Evolutionary conservation across 2,329 filamentous ascomycete species (phyloP), one percentile per base, ranked within the genome.

Genomic region (Alternaria longipes): DNA sequence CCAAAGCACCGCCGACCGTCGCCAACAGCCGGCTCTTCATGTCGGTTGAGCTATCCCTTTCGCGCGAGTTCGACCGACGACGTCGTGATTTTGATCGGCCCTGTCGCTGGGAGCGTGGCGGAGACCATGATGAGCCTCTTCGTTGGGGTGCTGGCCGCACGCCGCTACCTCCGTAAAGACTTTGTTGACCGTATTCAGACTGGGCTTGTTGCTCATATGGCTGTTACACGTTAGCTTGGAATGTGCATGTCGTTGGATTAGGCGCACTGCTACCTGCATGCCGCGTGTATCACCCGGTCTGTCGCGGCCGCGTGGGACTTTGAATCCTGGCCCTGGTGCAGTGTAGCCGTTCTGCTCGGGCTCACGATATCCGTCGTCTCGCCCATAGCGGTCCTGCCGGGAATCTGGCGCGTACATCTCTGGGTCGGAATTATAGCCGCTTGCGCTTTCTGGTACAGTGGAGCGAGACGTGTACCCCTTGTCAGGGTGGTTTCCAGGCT

Each of bases 1-100:
- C 72, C 18, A 79, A 51, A 11, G 75, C 76, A 3, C 78, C 78
- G 30, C 75, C 67, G 1, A 78, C 60, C 0, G 71, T 72, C 3
- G 71, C 73, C 8, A 69, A 60, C 11, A 72, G 60, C 12, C 72
- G 70, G 28, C 71, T 60, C 16, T 73, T 66, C 38, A 53, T 62
- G 46, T 71, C 67, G 11, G 63, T 62, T 6, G 74, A 73, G 12
- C 54, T 63, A 5, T 72, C 72, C 8, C 59, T 68, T 4, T 74
- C 74, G 22, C 62, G 65, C 3, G 73, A 74, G n/a, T 59, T 64
- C 11, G 65, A 59, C 16, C 63, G 63, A 20, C 59, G 59, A 30
- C 64, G 63, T 14, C 63, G 66, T 12, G 65, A 62, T 4, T 63
- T 32, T 6, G 26, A 40, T 40, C 65, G 60, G 6, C 62, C 61